phyloP scores from a whole-genome alignment of 2,329 filamentous ascomycete species.

The Coniella vitis region DNA sequence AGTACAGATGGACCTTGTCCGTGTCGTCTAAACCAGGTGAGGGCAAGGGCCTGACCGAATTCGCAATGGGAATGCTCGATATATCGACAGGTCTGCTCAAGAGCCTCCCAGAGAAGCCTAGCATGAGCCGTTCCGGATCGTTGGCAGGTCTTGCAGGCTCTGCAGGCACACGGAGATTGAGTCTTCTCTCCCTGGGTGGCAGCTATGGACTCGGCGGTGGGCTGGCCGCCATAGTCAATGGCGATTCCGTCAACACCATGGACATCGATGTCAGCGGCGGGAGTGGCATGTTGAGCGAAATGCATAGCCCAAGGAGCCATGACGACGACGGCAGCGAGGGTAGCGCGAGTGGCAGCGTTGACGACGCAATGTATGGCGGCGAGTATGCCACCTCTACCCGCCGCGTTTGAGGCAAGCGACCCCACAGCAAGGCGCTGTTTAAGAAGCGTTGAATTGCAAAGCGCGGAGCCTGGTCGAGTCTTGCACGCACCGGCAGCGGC shows the following conservation, averaged over 20 bases:
- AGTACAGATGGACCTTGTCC: constrained; percentile 90
- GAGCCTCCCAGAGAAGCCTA: constrained; percentile 64
- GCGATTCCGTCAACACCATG: constrained; percentile 21
- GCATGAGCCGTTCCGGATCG: constrained; percentile 50
- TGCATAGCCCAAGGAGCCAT: constrained; percentile 42
- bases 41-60: constrained; percentile 52
- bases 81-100: constrained; percentile 63
- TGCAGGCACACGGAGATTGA: constrained; percentile 30
- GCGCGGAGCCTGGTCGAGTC: constrained; percentile 15
- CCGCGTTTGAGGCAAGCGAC: not conserved
- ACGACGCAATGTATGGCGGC: constrained; percentile 49
- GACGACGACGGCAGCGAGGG: constrained; percentile 24
- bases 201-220: constrained; percentile 17
- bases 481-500: too few relatives aligned
- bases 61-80: constrained; percentile 73
- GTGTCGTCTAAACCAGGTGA: constrained; percentile 71
- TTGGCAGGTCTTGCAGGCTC: constrained; percentile 44
- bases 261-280: constrained; percentile 31
- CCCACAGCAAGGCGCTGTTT: not conserved
- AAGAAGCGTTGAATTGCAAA: constrained; percentile 19
- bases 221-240: constrained; percentile 19
- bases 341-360: constrained; percentile 39
- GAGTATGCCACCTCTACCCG: constrained; percentile 22
- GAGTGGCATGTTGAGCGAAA: constrained; percentile 38
- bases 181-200: constrained; percentile 30